Conservation (phyloP, 805 yeast genomes). For the Ogataea populi-albae region DNA sequence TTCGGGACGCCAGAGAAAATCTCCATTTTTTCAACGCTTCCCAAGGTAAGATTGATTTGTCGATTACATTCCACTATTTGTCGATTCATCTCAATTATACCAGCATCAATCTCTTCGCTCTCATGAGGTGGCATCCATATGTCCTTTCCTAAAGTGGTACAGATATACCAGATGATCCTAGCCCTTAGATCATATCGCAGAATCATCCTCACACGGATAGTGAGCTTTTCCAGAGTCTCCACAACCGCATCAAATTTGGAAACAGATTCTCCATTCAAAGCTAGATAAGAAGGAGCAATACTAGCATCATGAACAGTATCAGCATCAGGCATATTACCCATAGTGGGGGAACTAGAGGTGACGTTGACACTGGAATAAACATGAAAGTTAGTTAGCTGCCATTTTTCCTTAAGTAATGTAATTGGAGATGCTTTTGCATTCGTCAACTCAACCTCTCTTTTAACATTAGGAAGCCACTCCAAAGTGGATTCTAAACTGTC, state of each 20-base stretch:
- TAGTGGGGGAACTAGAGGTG: neutral
- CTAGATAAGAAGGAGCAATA: slow-evolving; percentile 16
- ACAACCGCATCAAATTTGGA: slow-evolving; percentile 38
- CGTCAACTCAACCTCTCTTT: slow-evolving; percentile 34
- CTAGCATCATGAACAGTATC: neutral
- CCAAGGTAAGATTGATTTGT: slow-evolving; percentile 34
- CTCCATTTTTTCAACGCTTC: slow-evolving; percentile 26
- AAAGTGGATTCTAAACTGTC: slow-evolving; percentile 56
- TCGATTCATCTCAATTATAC: slow-evolving; percentile 48
- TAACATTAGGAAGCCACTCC: slow-evolving; percentile 56
- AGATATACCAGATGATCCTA: slow-evolving; percentile 50
- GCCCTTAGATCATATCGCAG: slow-evolving; percentile 57
- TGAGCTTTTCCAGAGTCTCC: slow-evolving; percentile 33
- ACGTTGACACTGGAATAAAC: slow-evolving; percentile 2
- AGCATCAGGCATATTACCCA: neutral
- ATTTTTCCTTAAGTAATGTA: slow-evolving; percentile 28
- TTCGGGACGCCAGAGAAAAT: slow-evolving; percentile 49
- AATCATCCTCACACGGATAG: slow-evolving; percentile 41
- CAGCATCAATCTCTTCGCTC: slow-evolving; percentile 59
- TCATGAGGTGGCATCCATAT: slow-evolving; percentile 51
- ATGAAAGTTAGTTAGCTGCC: slow-evolving; percentile 28
- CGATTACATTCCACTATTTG: slow-evolving; percentile 47
- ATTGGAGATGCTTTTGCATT: slow-evolving; percentile 12
- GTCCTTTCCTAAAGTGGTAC: slow-evolving; percentile 45
- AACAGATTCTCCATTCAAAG: slow-evolving; percentile 28